Conservation (phyloP, 441 rosid genomes). For the Geranium incanum region DNA sequence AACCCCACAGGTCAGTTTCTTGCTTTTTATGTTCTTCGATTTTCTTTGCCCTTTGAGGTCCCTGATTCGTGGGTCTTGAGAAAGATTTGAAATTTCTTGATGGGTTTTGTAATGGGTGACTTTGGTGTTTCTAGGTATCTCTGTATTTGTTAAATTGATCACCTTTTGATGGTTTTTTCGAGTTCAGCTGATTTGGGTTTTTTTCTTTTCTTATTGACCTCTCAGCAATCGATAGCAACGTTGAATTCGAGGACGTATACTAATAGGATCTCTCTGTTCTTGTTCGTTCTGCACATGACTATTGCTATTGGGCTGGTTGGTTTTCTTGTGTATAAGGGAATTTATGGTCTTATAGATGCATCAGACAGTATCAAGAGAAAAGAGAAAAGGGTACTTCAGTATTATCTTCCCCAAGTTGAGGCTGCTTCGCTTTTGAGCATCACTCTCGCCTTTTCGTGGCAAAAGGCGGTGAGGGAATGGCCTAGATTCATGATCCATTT, state of each 20-base stretch:
- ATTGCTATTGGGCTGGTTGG: conserved; percentile 54
- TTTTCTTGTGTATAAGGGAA: conserved; percentile 74
- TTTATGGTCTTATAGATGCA: conserved; percentile 60
- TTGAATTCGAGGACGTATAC: conserved; percentile 74
- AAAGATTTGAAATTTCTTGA: neutral
- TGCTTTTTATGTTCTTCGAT: neutral
- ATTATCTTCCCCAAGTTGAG: conserved; percentile 79
- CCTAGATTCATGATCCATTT: conserved; percentile 75
- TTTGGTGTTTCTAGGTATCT: neutral
- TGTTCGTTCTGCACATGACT: conserved; percentile 61
- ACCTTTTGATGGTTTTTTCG: conserved; percentile 10
- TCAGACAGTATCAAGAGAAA: conserved; percentile 39
- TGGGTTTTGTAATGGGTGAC: neutral
- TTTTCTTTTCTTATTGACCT: conserved; percentile 16
- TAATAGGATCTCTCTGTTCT: conserved; percentile 57
- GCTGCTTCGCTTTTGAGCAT: conserved; percentile 73
- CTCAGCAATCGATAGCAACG: conserved; percentile 46
- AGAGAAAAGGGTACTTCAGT: conserved; percentile 51
- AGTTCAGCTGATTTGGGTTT: conserved; percentile 9
- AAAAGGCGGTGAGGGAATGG: conserved; percentile 64
- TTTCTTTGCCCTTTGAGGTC: neutral
- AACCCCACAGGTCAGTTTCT: conserved; percentile 55
- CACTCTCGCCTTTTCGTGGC: conserved; percentile 77
- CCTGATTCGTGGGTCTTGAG: neutral
- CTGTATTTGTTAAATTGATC: neutral